These are phyloP conservation scores for Quercus lobata DNA, from an alignment of 331 rosid genomes.

Conservation along the genomic window DNA sequence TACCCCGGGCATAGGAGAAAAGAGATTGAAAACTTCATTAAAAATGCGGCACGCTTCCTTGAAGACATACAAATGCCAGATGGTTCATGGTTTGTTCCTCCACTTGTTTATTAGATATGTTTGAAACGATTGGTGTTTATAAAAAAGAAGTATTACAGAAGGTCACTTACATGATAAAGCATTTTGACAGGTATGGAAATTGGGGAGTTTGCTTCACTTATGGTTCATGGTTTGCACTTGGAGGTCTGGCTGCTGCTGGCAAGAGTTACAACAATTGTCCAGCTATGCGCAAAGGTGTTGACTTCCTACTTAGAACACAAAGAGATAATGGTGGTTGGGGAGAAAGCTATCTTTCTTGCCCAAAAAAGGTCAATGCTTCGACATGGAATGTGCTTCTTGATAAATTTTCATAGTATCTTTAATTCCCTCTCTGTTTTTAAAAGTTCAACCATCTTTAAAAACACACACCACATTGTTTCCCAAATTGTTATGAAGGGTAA, in stretches of 20 bases:
- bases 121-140: not conserved
- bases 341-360: slow-evolving; percentile 77
- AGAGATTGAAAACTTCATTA: slow-evolving; percentile 62
- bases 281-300: slow-evolving; percentile 57
- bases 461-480: too few species aligned
- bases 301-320: slow-evolving; percentile 54
- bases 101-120: not conserved
- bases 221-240: slow-evolving; percentile 79
- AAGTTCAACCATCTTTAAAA: too few species aligned
- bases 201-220: slow-evolving; percentile 91
- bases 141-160: not conserved
- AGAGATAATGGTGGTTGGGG: slow-evolving; percentile 88
- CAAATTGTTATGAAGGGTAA: too few species aligned
- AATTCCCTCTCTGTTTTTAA: too few species aligned
- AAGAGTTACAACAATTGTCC: slow-evolving; percentile 53
- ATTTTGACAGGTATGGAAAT: slow-evolving; percentile 42
- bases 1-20: slow-evolving; percentile 64
- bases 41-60: slow-evolving; percentile 55
- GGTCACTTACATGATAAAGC: not conserved
- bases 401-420: not conserved
- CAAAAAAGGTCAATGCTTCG: slow-evolving; percentile 43
- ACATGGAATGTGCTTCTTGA: not conserved
- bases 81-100: slow-evolving; percentile 59
- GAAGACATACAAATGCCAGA: slow-evolving; percentile 57
- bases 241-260: slow-evolving; percentile 71